phyloP scores from a whole-genome alignment of 176 grass and related monocot genomes.

The Oryza coarctata region DNA sequence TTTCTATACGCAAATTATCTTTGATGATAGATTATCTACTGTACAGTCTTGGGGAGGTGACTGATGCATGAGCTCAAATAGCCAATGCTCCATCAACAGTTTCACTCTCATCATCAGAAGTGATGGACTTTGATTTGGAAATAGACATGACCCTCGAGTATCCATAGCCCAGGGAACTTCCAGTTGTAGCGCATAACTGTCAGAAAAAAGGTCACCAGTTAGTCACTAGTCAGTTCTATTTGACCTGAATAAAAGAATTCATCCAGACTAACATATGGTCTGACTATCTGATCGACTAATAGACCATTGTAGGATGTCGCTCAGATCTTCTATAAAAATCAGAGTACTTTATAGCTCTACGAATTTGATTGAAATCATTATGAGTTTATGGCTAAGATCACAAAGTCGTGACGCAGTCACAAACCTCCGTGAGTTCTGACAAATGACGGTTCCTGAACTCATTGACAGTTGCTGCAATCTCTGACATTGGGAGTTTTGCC shows the following conservation, averaged over 20 bases:
- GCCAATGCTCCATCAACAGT: constrained; percentile 64
- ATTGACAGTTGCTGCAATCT: constrained; percentile 90
- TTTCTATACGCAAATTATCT: constrained; percentile 46
- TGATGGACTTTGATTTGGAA: constrained; percentile 46
- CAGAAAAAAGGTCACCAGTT: background rate
- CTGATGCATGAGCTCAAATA: constrained; percentile 36
- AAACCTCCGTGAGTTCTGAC: constrained; percentile 91
- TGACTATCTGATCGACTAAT: background rate
- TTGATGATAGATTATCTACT: constrained; percentile 32
- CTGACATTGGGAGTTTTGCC: constrained; percentile 92
- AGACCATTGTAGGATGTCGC: background rate
- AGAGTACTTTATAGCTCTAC: background rate
- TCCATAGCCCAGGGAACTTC: constrained; percentile 90
- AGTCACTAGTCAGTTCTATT: background rate
- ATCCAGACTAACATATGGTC: background rate
- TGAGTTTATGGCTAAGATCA: constrained; percentile 6
- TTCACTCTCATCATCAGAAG: constrained; percentile 68
- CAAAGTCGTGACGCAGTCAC: constrained; percentile 6
- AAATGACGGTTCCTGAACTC: constrained; percentile 93
- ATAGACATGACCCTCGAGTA: constrained; percentile 66
- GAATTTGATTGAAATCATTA: constrained; percentile 1
- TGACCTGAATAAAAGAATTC: background rate
- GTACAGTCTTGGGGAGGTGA: constrained; percentile 24
- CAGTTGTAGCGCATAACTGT: constrained; percentile 69
- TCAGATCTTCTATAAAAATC: background rate